Conservation (phyloP, 2,329 filamentous ascomycete species). For the Monilinia polystroma region DNA sequence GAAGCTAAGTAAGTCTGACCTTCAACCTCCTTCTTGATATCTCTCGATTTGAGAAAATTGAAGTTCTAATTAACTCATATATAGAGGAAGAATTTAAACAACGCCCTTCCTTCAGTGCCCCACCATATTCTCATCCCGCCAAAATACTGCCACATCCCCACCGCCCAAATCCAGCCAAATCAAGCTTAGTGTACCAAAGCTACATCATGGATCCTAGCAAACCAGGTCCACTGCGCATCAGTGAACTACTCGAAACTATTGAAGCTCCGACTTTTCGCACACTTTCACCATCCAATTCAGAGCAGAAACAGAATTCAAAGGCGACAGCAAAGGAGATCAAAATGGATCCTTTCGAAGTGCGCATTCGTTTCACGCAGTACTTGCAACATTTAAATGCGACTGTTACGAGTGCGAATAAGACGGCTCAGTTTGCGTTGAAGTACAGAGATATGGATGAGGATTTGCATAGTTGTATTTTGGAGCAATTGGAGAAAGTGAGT, state of each 20-base stretch:
- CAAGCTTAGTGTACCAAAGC: background rate
- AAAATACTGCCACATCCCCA: background rate
- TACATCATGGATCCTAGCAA: slow-evolving; percentile 12
- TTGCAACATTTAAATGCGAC: slow-evolving; percentile 90
- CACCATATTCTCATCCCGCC: background rate
- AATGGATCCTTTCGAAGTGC: slow-evolving; percentile 87
- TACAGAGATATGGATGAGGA: slow-evolving; percentile 96
- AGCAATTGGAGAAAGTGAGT: slow-evolving; percentile 81
- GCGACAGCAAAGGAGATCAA: background rate
- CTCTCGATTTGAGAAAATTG: background rate
- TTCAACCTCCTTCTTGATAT: background rate
- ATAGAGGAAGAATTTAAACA: too few relatives aligned
- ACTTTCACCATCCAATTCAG: slow-evolving; percentile 17
- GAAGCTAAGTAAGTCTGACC: background rate
- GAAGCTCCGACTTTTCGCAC: background rate
- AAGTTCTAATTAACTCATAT: background rate
- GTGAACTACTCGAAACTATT: background rate
- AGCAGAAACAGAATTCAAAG: slow-evolving; percentile 14
- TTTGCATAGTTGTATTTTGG: slow-evolving; percentile 92
- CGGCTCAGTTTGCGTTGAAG: slow-evolving; percentile 91
- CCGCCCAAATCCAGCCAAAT: background rate
- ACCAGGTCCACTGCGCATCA: background rate
- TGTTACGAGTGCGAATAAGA: slow-evolving; percentile 84
- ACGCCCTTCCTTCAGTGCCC: background rate
- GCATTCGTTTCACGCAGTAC: slow-evolving; percentile 91